These are phyloP conservation scores for Guyanaporus albipodus DNA, from an alignment of 768 basidiomycete species.

Conservation along the genomic window DNA sequence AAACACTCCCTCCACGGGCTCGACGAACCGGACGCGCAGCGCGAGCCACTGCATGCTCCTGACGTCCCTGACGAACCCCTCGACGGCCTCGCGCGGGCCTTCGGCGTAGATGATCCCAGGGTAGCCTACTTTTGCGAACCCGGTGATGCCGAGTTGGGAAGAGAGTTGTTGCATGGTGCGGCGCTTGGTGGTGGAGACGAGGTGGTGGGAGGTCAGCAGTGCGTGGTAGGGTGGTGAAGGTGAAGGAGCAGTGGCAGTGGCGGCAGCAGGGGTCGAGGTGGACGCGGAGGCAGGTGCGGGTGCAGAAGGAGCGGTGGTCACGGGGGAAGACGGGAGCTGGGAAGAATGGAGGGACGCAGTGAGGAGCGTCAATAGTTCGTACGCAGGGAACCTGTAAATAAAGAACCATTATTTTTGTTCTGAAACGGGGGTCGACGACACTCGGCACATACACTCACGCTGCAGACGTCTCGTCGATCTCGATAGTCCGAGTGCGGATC, in stretches of 20 bases:
- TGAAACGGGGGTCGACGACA: background rate
- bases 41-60: constrained; percentile 81
- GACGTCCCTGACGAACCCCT: constrained; percentile 63
- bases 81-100: constrained; percentile 6
- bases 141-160: constrained; percentile 47
- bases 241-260: background rate
- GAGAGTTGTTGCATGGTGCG: constrained; percentile 55
- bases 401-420: too few relatives aligned
- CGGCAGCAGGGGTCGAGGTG: background rate
- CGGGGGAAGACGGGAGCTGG: background rate
- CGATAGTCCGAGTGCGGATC: constrained; percentile 36
- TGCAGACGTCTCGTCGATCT: constrained; percentile 22
- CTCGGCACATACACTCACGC: constrained; percentile 23
- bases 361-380: constrained; percentile 54
- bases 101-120: background rate
- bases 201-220: constrained; percentile 71
- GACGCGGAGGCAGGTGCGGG: background rate
- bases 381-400: constrained; percentile 51
- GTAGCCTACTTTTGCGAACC: constrained; percentile 63
- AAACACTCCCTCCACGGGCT: constrained; percentile 27
- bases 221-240: constrained; percentile 46
- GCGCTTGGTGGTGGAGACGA: constrained; percentile 61
- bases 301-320: background rate
- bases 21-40: constrained; percentile 57
- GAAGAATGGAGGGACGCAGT: constrained; percentile 53